Base-by-base conservation (phyloP, 768 basidiomycete genomes). In the Lentinula sp. region DNA sequence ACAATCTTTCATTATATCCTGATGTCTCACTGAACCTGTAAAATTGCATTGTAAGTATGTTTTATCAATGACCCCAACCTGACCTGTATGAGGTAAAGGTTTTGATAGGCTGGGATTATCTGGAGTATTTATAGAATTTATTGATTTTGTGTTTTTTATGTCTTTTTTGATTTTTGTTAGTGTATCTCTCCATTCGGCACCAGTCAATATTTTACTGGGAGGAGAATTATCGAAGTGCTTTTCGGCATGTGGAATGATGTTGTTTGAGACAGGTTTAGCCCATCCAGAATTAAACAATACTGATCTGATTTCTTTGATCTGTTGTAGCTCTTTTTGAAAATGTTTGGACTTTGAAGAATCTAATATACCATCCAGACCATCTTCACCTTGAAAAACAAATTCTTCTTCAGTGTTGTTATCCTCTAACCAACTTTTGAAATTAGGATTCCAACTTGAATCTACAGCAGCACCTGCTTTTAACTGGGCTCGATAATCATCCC, bases 401-500 rank as follows among this genome's bases (percentile, higher is more conserved):
- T 48, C 45, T 6, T 18, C 16, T 10, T 50, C 43, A 8, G 42
- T 18, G 3, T 42, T 16, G 0, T 59, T 12, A 10, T 48, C 46
- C 18, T 10, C 18, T 10, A 6, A 6, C 6, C 6, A 48, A 18
- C n/a, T 20, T 12, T 48, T 10, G 46, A 20, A 20, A 48, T 9
- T 9, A 10, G 9, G 8, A 48, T 48, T 9, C 18, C 6, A 10
- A 9, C 6, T 48, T 18, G 6, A 8, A 7, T 8, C 16, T 36
- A 45, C 55, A 6, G 4, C 28, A 33, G 57, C 7, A 58, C 53
- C 46, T 62, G 46, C 58, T 41, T 49, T 41, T 39, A 57, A 13
- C 59, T 69, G 66, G 35, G 68, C 61, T 57, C 64, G 45, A 63
- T 67, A 71, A 57, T 72, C 71, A 64, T 75, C 69, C 33, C 66